Base-by-base conservation (phyloP, 192 early-diverging fungal species). In the Piromyces finnis region DNA sequence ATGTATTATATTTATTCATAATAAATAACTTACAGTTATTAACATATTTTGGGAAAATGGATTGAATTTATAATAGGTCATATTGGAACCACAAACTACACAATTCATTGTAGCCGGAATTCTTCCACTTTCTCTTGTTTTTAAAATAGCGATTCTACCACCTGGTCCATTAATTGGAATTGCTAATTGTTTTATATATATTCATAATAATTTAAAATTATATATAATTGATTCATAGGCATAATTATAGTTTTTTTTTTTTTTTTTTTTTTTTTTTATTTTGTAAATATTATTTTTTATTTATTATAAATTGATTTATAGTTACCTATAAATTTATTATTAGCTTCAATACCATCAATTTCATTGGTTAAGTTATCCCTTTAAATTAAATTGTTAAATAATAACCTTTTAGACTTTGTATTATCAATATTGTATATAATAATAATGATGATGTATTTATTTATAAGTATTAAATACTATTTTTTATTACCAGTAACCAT, bases 81-180 rank as follows among this genome's bases (percentile, higher is more conserved):
- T 84, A 77, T 90, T 89, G 1, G 91, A 86, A 27, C 90, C 87
- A 80, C 87, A 88, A 0, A 92, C 80, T 3, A 94, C 79, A 37
- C 84, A 84, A 1, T 92, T 90, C 14, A 94, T 82, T 79, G 87
- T 85, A 29, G 79, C 81, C 12, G 91, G 90, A 13, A 94, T 79
- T 28, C 96, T 88, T 13, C 94, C 95, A 13, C n/a, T 88, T 88
- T 78, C 87, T 26, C 51, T 83, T 3, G 86, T 83, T n/a, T 89
- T 85, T 80, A 92, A 85, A 29, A 96, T 86, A 3, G 87, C 93
- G 77, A 97, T 80, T 80, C 93, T 88, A 27, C 96, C 96, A 28
- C 96, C 96, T 30, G 90, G 86, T 28, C 95, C 96, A 22, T 86
- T 81, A 51, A 94, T 85, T 18, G 94, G 89, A 28, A 95, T 87